These are phyloP conservation scores for Pleurotus tuber-regium DNA, from an alignment of 768 basidiomycete species.

Conservation along the genomic window DNA sequence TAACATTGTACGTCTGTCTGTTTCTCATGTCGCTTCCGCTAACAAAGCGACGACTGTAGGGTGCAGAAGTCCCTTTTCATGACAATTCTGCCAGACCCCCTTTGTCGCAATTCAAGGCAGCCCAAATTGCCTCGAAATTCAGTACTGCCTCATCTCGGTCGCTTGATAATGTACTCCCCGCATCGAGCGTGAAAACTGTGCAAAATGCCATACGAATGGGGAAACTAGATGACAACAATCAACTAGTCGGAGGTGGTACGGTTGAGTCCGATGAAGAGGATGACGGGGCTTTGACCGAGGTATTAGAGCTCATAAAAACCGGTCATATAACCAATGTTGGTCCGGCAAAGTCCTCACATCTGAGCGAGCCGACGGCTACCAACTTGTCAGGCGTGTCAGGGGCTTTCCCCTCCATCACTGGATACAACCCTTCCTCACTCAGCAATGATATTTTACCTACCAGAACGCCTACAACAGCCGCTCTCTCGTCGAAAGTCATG, in stretches of 20 bases:
- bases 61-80: too few species aligned
- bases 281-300: slow-evolving; percentile 44
- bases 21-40: too few species aligned
- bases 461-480: slow-evolving; percentile 3
- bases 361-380: slow-evolving; percentile 23
- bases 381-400: neutral
- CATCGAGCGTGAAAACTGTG: slow-evolving; percentile 42
- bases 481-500: slow-evolving; percentile 12
- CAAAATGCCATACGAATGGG: slow-evolving; percentile 55
- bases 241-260: slow-evolving; percentile 48
- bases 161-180: slow-evolving; percentile 42
- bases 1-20: too few species aligned
- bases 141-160: slow-evolving; percentile 38
- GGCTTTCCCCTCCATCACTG: neutral
- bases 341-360: slow-evolving; percentile 35
- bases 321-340: slow-evolving; percentile 55
- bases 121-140: slow-evolving; percentile 48
- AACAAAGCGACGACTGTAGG: slow-evolving; percentile 6
- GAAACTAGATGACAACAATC: slow-evolving; percentile 46
- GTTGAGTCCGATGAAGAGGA: slow-evolving; percentile 61
- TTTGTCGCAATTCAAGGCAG: slow-evolving; percentile 67
- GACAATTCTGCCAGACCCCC: slow-evolving; percentile 43
- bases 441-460: slow-evolving; percentile 2
- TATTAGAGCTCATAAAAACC: slow-evolving; percentile 48
- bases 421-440: slow-evolving; percentile 2